Percentiles rank a stretch among this genome's conserved stretches.
Conservation (phyloP, 2,329 filamentous ascomycete genomes). For the Trichoderma citrinoviride region DNA sequence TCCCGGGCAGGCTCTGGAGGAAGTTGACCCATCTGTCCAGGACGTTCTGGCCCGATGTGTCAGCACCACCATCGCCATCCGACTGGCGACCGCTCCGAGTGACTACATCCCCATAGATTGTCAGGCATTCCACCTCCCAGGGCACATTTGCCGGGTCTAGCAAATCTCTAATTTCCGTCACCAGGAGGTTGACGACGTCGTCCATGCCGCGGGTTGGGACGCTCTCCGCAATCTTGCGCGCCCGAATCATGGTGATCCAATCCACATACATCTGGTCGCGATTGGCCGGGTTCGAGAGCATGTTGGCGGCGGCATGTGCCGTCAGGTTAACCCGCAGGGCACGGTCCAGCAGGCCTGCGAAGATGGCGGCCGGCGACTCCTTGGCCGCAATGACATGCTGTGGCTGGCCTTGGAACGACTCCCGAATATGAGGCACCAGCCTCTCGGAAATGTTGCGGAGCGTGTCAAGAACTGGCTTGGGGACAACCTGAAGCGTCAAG, state of each 20-base stretch:
- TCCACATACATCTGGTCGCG: conserved; percentile 95
- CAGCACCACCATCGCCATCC: conserved; percentile 27
- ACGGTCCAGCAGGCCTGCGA: conserved; percentile 80
- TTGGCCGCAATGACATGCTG: conserved; percentile 83
- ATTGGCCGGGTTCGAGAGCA: conserved; percentile 84
- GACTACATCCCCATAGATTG: conserved; percentile 58
- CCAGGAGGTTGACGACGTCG: conserved; percentile 59
- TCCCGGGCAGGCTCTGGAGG: conserved; percentile 62
- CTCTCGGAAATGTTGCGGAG: conserved; percentile 81
- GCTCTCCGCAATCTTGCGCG: conserved; percentile 62
- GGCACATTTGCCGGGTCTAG: conserved; percentile 66
- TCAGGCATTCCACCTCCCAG: conserved; percentile 62
- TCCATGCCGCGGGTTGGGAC: conserved; percentile 64
- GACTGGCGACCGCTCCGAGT: conserved; percentile 45
- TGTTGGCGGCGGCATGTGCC: conserved; percentile 89
- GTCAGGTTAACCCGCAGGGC: conserved; percentile 89
- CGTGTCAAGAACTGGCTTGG: conserved; percentile 81
- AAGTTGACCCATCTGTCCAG: conserved; percentile 78
- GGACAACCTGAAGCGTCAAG: conserved; percentile 88
- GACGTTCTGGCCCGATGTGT: conserved; percentile 57
- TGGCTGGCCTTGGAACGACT: conserved; percentile 82
- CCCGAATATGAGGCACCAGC: conserved; percentile 76
- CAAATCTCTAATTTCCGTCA: conserved; percentile 67
- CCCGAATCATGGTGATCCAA: conserved; percentile 68
- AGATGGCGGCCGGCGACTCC: conserved; percentile 82